Evolutionary conservation across 2,329 filamentous ascomycete genomes (phyloP).

Genomic region (Cercospora janseana): DNA sequence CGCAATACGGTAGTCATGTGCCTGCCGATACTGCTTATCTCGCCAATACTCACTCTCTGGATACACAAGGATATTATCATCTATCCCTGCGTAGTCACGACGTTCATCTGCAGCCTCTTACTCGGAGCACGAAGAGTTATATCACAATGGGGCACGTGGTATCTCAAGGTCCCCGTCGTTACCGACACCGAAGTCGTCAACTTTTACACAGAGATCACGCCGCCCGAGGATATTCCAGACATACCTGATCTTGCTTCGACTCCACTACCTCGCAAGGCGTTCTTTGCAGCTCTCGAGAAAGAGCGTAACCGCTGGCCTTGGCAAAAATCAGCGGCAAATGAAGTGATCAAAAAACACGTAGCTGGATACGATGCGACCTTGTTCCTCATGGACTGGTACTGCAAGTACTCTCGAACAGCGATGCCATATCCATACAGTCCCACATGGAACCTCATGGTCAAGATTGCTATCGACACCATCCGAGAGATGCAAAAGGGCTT

Average conservation of each 20-base stretch:
- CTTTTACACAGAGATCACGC: constrained; percentile 45
- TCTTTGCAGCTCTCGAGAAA: constrained; percentile 47
- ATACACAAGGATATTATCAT: constrained; percentile 48
- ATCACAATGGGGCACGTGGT: constrained; percentile 61
- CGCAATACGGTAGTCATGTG: constrained; percentile 40
- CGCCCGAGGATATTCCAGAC: constrained; percentile 43
- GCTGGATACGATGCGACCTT: constrained; percentile 54
- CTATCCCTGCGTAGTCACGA: constrained; percentile 55
- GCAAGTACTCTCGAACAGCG: constrained; percentile 46
- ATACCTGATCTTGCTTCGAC: constrained; percentile 52
- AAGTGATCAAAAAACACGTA: constrained; percentile 51
- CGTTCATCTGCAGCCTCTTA: constrained; percentile 53
- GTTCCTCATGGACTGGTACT: constrained; percentile 56
- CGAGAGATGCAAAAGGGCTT: constrained; percentile 56
- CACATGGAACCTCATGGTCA: constrained; percentile 58
- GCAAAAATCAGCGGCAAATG: constrained; percentile 45
- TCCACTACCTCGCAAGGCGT: constrained; percentile 47
- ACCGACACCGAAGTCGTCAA: constrained; percentile 51
- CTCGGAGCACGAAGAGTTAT: constrained; percentile 55
- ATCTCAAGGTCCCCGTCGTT: constrained; percentile 50
- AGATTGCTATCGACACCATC: constrained; percentile 54
- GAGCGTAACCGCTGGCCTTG: constrained; percentile 48
- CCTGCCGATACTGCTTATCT: constrained; percentile 10
- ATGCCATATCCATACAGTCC: constrained; percentile 56
- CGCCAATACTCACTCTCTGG: constrained; percentile 14